These are phyloP conservation scores for Prunus persica DNA, from an alignment of 306 rosid species.

Conservation along the genomic window Prunus_persica_NCBIv2 NC_034012.1:23713501-23714000, in stretches of 20 bases:
- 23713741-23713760: neutral
- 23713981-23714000: neutral
- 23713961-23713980: neutral
- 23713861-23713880: neutral
- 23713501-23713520: too few relatives aligned
- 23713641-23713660: neutral
- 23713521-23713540: too few relatives aligned
- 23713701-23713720: neutral
- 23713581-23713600: neutral
- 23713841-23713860: neutral
- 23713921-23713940: neutral
- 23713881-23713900: neutral
- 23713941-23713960: neutral
- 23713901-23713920: neutral
- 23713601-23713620: neutral
- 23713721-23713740: neutral
- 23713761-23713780: neutral
- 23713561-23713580: too few relatives aligned
- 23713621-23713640: neutral
- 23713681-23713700: neutral
- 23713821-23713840: neutral
- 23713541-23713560: too few relatives aligned
- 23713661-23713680: neutral
- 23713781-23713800: neutral
- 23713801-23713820: neutral